phyloP scores from a whole-genome alignment of 73 alveolate species.

The Symbiodinium natans region DNA sequence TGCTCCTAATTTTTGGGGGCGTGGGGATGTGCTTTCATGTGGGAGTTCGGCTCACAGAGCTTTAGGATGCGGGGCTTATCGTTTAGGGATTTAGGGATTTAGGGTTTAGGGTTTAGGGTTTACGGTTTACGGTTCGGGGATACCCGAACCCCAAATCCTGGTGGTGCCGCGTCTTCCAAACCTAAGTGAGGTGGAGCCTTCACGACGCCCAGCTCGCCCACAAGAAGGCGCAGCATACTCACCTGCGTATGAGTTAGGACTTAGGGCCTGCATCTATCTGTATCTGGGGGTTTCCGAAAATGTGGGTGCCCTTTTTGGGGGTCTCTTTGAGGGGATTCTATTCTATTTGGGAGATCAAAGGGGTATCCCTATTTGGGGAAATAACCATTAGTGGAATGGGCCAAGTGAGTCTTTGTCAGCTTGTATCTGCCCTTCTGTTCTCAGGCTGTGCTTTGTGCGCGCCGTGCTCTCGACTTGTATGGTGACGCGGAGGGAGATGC shows the following conservation, averaged over 20 bases:
- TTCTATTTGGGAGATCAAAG: too few species aligned
- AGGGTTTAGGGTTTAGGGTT: too few species aligned
- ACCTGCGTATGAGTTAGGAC: background rate
- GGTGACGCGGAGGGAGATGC: background rate
- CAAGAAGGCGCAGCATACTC: slow-evolving; percentile 42
- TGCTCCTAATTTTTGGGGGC: too few species aligned
- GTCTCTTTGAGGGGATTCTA: too few species aligned
- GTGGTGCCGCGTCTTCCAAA: background rate
- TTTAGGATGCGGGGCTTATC: too few species aligned
- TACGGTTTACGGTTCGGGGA: background rate
- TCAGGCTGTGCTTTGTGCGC: slow-evolving; percentile 87
- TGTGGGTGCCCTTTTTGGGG: too few species aligned
- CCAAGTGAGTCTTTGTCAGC: too few species aligned
- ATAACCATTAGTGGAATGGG: background rate
- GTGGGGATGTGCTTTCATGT: too few species aligned
- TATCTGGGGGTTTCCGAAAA: background rate
- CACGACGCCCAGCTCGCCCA: slow-evolving; percentile 86
- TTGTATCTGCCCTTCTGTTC: background rate
- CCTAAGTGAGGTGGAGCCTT: slow-evolving; percentile 44
- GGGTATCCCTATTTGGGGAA: background rate
- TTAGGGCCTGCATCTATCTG: background rate
- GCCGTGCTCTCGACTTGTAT: slow-evolving; percentile 15
- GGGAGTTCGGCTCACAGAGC: too few species aligned
- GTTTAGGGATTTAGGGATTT: too few species aligned
- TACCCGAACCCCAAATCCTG: background rate